Percentiles rank a stretch among this genome's conserved stretches.
Evolutionary conservation across 2,329 filamentous ascomycete genomes (phyloP).

Genomic region (Claviceps humidiphila): DNA sequence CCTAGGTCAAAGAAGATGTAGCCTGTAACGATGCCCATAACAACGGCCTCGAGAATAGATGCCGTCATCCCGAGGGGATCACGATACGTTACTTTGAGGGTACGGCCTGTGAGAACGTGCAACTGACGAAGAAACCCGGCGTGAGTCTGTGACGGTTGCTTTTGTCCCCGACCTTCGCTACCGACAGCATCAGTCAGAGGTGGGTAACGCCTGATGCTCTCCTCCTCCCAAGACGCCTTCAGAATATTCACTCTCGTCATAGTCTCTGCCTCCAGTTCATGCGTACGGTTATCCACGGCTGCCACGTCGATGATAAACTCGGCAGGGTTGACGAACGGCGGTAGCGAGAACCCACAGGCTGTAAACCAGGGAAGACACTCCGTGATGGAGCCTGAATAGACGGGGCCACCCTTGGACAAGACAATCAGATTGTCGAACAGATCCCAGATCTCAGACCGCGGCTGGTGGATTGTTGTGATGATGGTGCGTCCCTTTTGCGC

Average conservation of each 20-base stretch:
- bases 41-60: conserved; percentile 53
- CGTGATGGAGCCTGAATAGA: conserved; percentile 50
- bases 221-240: conserved; percentile 43
- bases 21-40: conserved; percentile 58
- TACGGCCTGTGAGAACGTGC: conserved; percentile 52
- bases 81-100: conserved; percentile 58
- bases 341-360: conserved; percentile 44
- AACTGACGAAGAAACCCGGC: conserved; percentile 50
- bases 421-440: conserved; percentile 62
- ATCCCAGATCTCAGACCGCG: conserved; percentile 66
- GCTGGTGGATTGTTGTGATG: conserved; percentile 64
- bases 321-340: conserved; percentile 63
- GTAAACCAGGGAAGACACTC: conserved; percentile 53
- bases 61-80: conserved; percentile 65
- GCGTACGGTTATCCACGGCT: conserved; percentile 58
- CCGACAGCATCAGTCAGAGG: conserved; percentile 9
- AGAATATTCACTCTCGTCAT: conserved; percentile 46
- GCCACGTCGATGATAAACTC: conserved; percentile 65
- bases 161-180: conserved; percentile 6
- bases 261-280: conserved; percentile 49
- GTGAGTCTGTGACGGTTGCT: conserved; percentile 23
- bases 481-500: conserved; percentile 57
- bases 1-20: conserved; percentile 59
- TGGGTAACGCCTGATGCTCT: conserved; percentile 18
- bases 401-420: conserved; percentile 50